Conservation (phyloP, 192 early-diverging fungal species). For the Oehlia diaphana region DNA sequence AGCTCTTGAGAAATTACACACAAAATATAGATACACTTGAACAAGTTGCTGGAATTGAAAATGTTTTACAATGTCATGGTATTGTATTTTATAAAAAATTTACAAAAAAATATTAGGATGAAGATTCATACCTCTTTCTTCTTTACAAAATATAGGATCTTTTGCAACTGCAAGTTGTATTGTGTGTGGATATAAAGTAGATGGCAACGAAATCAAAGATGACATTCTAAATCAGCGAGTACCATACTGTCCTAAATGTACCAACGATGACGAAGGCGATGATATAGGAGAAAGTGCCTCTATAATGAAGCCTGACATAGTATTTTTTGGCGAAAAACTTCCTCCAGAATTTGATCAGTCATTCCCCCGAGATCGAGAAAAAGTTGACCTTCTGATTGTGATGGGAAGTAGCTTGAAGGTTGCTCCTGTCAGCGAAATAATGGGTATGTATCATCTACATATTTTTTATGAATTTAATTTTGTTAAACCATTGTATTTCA, state of each 20-base stretch:
- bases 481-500: no score
- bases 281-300: constrained; percentile 38
- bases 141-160: constrained; percentile 55
- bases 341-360: constrained; percentile 76
- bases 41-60: constrained; percentile 77
- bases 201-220: constrained; percentile 77
- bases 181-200: constrained; percentile 72
- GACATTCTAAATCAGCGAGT: constrained; percentile 77
- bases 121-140: not conserved
- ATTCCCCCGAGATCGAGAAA: constrained; percentile 68
- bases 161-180: constrained; percentile 94
- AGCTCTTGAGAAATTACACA: constrained; percentile 92
- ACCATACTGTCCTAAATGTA: constrained; percentile 76
- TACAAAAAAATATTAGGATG: not conserved
- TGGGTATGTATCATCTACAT: constrained; percentile 47
- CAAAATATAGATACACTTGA: constrained; percentile 98
- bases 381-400: constrained; percentile 88
- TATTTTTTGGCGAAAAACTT: constrained; percentile 96
- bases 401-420: constrained; percentile 97
- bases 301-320: constrained; percentile 95
- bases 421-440: constrained; percentile 89
- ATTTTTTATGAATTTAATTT: not conserved
- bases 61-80: constrained; percentile 90
- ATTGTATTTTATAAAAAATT: constrained; percentile 20
- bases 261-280: constrained; percentile 49